Conservation (phyloP, 1,284 basidiomycete species). For the Sporisorium reilianum region DNA sequence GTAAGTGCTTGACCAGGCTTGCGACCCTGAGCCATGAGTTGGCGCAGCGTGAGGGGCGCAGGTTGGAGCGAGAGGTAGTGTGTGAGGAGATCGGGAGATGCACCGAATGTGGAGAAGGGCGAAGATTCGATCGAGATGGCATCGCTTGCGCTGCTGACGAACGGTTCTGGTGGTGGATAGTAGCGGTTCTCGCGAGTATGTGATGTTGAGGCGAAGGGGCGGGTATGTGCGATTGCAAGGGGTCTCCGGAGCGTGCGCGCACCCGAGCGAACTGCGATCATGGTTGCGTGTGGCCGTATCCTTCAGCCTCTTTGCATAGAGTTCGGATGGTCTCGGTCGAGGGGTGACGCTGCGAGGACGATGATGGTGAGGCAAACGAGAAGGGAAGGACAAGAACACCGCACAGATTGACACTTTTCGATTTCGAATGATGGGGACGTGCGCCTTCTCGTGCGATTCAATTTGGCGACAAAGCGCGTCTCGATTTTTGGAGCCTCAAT, state of each 20-base stretch:
- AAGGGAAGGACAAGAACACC: background rate
- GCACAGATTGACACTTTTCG: background rate
- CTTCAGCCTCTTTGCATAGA: background rate
- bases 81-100: constrained; percentile 58
- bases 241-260: constrained; percentile 12
- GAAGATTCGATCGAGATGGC: constrained; percentile 35
- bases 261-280: constrained; percentile 17
- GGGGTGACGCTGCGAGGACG: background rate
- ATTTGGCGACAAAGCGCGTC: constrained; percentile 8
- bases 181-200: constrained; percentile 34
- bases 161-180: constrained; percentile 52
- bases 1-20: constrained; percentile 55
- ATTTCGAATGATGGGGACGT: constrained; percentile 19
- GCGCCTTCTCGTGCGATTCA: constrained; percentile 35
- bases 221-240: background rate
- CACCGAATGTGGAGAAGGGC: constrained; percentile 61
- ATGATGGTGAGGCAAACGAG: background rate
- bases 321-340: background rate
- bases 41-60: constrained; percentile 59
- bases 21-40: constrained; percentile 62
- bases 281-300: background rate
- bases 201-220: constrained; percentile 19
- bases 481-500: constrained; percentile 16
- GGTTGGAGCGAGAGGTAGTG: constrained; percentile 57
- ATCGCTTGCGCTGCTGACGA: constrained; percentile 17